phyloP scores from a whole-genome alignment of 495 filamentous ascomycete species.

The Neurospora sp. region DNA sequence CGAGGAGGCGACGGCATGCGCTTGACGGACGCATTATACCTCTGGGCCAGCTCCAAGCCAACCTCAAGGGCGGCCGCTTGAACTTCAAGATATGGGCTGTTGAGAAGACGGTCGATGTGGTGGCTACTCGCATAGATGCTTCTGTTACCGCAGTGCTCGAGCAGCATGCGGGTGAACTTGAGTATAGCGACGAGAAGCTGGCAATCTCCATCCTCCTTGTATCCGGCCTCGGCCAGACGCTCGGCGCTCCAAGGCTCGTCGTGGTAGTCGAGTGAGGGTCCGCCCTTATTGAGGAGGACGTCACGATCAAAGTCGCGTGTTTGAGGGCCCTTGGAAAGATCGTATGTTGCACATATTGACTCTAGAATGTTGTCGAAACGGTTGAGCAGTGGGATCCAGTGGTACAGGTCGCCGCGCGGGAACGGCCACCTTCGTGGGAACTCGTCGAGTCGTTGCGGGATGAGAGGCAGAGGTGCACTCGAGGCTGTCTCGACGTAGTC shows the following conservation, averaged over 20 bases:
- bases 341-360: slow-evolving; percentile 70
- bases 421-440: slow-evolving; percentile 91
- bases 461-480: slow-evolving; percentile 58
- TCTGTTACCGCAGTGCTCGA: slow-evolving; percentile 94
- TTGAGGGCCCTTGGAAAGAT: slow-evolving; percentile 71
- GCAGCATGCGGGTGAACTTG: slow-evolving; percentile 71
- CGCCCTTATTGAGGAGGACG: slow-evolving; percentile 46
- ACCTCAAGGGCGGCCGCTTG: slow-evolving; percentile 66
- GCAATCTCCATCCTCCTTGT: slow-evolving; percentile 63
- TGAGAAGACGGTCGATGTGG: slow-evolving; percentile 76
- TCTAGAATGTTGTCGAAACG: slow-evolving; percentile 87
- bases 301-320: slow-evolving; percentile 57
- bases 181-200: slow-evolving; percentile 70
- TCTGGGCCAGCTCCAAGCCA: slow-evolving; percentile 71
- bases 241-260: slow-evolving; percentile 31
- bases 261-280: slow-evolving; percentile 25
- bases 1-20: slow-evolving; percentile 47
- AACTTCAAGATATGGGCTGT: slow-evolving; percentile 71
- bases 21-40: slow-evolving; percentile 81
- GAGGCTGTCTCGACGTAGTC: slow-evolving; percentile 62
- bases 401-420: slow-evolving; percentile 92
- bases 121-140: slow-evolving; percentile 89
- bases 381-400: slow-evolving; percentile 94
- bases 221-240: slow-evolving; percentile 48
- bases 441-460: slow-evolving; percentile 63